Evolutionary conservation across 2,329 filamentous ascomycete species (phyloP), one percentile per base, ranked within the genome.

Genomic region (Penicillium sp.): DNA sequence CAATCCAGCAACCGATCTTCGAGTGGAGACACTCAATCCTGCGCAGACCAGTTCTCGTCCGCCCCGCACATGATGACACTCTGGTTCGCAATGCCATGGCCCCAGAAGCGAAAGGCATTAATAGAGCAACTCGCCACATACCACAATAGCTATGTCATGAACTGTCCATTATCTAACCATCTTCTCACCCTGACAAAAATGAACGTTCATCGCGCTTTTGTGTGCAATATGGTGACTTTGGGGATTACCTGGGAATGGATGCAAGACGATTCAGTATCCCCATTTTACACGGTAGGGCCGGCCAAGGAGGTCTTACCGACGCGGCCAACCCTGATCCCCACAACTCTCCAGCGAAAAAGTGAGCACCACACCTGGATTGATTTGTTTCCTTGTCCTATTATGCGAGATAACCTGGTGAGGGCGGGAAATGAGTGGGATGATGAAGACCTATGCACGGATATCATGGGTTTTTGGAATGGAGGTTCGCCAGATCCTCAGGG

Each of bases 301-400:
- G 54, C 54, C 31, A 50, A 26, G 29, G 51, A 56, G 50, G 46
- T 14, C 24, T 19, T 29, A 31, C 47, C 3, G 8, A 19, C 39
- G 37, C 11, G 9, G n/a, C 16, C 11, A 19, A 39, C 7, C n/a
- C 16, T 39, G 14, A 56, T 65, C 31, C 56, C 56, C 7, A 37
- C 37, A 37, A 53, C n/a, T 11, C 66, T 70, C 10, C 58, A 56
- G 14, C 61, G 66, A 0, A 70, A 49, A 14, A 55, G 64, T 3
- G 50, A 51, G 3, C 66, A 70, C 47, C 63, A 68, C 27, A 65
- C 66, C 2, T 69, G 66, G 65, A 42, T 68, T n/a, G 67, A 69
- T 39, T 29, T 69, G 4, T 51, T 69, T 11, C 67, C 68, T 14
- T 29, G 60, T 22, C 49, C 66, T 3, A 37, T 59, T 16, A 49